These are phyloP conservation scores for Lentinula lateritia DNA, from an alignment of 768 basidiomycete genomes.

Conservation along the genomic window DNA sequence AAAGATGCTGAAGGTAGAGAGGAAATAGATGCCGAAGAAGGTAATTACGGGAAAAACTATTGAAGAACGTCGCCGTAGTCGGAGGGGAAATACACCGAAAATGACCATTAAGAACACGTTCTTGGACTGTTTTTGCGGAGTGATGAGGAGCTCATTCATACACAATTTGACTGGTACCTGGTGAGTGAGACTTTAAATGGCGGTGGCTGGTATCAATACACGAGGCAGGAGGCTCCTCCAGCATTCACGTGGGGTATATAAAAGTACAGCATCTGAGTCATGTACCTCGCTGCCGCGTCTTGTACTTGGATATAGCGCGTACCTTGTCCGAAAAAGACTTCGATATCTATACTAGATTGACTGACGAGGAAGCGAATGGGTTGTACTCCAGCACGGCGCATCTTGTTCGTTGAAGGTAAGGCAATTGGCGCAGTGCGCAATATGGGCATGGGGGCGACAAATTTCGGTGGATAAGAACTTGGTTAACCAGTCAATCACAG, in stretches of 20 bases:
- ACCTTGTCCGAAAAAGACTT: background rate
- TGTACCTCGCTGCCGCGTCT: background rate
- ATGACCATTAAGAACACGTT: background rate
- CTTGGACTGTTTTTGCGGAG: background rate
- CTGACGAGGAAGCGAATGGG: background rate
- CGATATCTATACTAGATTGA: background rate
- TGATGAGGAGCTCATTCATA: background rate
- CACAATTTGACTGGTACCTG: background rate
- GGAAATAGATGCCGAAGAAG: background rate
- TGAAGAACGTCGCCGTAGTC: background rate
- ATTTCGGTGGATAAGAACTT: background rate
- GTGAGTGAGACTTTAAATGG: too few relatives aligned
- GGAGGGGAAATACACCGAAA: background rate
- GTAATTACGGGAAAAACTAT: background rate
- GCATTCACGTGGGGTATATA: background rate
- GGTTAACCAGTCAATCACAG: too few relatives aligned
- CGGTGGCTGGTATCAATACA: too few relatives aligned
- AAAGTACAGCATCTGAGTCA: background rate
- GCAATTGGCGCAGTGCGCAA: background rate
- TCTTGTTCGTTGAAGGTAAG: background rate
- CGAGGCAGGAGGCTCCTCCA: background rate
- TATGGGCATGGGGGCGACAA: background rate
- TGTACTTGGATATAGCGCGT: background rate
- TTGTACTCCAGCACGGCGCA: too few relatives aligned
- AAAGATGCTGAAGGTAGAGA: background rate